phyloP scores from a whole-genome alignment of 1,284 basidiomycete species.

The Termitomyces sp. region DNA sequence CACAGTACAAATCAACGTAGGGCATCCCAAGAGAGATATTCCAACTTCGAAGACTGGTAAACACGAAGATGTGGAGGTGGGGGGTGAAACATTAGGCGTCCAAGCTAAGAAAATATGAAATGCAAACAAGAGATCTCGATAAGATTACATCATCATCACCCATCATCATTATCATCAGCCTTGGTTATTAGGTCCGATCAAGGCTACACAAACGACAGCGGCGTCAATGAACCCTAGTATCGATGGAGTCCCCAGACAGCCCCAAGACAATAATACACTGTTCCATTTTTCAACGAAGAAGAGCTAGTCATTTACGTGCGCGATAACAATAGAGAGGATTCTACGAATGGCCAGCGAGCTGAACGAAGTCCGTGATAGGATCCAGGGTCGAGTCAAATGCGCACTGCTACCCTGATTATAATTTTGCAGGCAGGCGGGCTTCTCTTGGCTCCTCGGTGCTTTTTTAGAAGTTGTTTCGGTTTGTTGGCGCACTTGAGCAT shows the following conservation, averaged over 20 bases:
- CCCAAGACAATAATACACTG: not conserved
- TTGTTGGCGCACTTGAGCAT: not conserved
- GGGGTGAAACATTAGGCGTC: constrained; percentile 10
- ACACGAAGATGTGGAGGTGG: constrained; percentile 9
- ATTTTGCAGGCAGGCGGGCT: not conserved
- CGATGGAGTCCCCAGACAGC: not conserved
- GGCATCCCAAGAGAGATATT: constrained; percentile 44
- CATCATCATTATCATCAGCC: not conserved
- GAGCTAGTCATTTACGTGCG: not conserved
- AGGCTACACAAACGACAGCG: not conserved
- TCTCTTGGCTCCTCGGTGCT: not conserved
- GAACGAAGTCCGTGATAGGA: not conserved
- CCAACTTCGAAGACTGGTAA: constrained; percentile 1
- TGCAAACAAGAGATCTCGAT: constrained; percentile 12
- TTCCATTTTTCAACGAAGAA: not conserved
- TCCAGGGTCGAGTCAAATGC: not conserved
- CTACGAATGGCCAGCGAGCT: not conserved
- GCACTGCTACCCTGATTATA: not conserved
- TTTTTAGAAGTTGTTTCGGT: not conserved
- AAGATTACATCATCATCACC: constrained; percentile 8
- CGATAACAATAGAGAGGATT: not conserved
- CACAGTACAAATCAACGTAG: constrained; percentile 58
- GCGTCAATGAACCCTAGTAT: not conserved
- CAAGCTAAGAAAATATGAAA: constrained; percentile 7
- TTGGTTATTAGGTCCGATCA: not conserved